Evolutionary conservation across 2,329 filamentous ascomycete genomes (phyloP).

Genomic region (Tolypocladium amazonense): DNA sequence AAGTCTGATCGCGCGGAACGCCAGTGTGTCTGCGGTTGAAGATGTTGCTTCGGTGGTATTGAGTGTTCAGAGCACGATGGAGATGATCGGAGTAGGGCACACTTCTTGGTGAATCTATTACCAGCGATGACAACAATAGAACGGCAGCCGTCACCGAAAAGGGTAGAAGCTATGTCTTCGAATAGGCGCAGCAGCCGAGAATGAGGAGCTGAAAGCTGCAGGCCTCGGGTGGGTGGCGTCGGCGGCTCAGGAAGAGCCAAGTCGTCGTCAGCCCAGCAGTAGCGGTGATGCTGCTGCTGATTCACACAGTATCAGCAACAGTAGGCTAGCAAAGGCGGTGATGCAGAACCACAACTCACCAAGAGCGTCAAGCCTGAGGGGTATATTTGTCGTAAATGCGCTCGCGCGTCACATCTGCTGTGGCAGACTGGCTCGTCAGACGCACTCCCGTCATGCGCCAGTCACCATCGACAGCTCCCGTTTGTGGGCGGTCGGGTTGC

Average conservation of each 20-base stretch:
- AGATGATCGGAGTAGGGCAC: background rate
- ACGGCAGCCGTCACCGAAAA: background rate
- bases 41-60: background rate
- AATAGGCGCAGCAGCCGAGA: background rate
- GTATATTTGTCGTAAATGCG: background rate
- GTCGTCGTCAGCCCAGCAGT: background rate
- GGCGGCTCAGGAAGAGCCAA: background rate
- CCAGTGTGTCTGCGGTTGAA: slow-evolving; percentile 29
- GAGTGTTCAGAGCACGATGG: background rate
- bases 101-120: background rate
- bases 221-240: background rate
- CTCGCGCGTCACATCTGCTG: background rate
- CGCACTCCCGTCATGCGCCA: background rate
- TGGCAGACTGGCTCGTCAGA: background rate
- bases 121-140: background rate
- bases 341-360: background rate
- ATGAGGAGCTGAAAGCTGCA: background rate
- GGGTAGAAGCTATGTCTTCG: background rate
- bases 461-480: background rate
- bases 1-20: slow-evolving; percentile 43
- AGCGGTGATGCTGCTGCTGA: background rate
- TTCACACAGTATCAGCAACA: background rate
- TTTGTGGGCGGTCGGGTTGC: background rate
- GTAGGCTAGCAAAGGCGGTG: background rate
- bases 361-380: background rate